Evolutionary conservation across 352 stramenopile species (phyloP).

Genomic region (Phytophthora uliginosa): DNA sequence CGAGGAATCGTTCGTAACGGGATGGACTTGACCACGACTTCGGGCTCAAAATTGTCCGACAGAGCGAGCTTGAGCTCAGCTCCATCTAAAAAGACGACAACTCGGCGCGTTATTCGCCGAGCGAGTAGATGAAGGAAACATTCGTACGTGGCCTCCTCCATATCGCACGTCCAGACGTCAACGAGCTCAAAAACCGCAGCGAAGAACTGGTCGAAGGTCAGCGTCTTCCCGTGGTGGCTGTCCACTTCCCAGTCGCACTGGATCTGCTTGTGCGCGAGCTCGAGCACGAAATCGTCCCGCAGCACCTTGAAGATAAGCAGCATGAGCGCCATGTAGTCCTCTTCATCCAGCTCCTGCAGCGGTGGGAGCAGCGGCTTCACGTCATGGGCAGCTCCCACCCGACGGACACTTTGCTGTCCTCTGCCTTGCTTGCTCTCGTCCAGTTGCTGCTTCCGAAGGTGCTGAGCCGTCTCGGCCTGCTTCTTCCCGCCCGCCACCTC

Average conservation of each 20-base stretch:
- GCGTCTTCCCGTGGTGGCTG: constrained; percentile 61
- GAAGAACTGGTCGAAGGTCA: constrained; percentile 78
- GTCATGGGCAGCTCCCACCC: constrained; percentile 3
- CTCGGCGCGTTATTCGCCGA: constrained; percentile 70
- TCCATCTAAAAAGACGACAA: constrained; percentile 79
- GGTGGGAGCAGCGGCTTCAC: constrained; percentile 20
- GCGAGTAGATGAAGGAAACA: constrained; percentile 76
- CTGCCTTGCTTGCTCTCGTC: constrained; percentile 17
- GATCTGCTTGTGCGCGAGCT: constrained; percentile 68
- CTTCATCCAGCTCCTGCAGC: constrained; percentile 53
- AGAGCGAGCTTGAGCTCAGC: constrained; percentile 75
- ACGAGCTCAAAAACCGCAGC: constrained; percentile 81
- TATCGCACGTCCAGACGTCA: constrained; percentile 86
- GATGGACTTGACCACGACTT: constrained; percentile 82
- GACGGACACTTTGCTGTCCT: constrained; percentile 31
- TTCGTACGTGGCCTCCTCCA: constrained; percentile 72
- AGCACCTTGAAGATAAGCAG: constrained; percentile 86
- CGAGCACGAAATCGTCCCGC: constrained; percentile 73
- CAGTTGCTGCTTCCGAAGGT: constrained; percentile 29
- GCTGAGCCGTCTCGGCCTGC: constrained; percentile 33
- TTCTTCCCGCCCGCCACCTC: constrained; percentile 62
- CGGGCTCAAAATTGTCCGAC: constrained; percentile 80
- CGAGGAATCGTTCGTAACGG: constrained; percentile 73
- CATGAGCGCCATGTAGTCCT: constrained; percentile 80
- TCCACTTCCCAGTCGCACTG: constrained; percentile 86